phyloP scores from a whole-genome alignment of 148 eudicot species.

The Amaranthus hypochondriacus region DNA sequence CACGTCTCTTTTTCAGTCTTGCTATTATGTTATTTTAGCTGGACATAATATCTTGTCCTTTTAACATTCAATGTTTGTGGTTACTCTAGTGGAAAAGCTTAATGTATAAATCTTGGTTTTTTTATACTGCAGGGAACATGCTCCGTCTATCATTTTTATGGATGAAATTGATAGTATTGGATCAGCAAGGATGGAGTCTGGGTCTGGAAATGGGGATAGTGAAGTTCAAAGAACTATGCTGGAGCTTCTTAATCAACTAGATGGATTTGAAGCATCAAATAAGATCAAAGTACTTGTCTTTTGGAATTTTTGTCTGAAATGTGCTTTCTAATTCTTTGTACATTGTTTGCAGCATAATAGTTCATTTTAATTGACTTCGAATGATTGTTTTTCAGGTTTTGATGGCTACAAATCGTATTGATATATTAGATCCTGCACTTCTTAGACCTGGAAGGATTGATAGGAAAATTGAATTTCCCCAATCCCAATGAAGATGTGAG shows the following conservation, averaged over 20 bases:
- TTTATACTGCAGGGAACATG: slow-evolving; percentile 52
- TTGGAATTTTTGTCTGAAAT: neutral
- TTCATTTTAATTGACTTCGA: neutral
- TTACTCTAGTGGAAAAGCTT: neutral
- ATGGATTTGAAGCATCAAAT: slow-evolving; percentile 72
- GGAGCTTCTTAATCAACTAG: slow-evolving; percentile 72
- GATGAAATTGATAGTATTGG: slow-evolving; percentile 78
- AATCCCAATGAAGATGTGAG: slow-evolving; percentile 68
- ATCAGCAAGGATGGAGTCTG: slow-evolving; percentile 72
- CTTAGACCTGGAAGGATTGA: slow-evolving; percentile 80
- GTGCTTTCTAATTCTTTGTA: neutral
- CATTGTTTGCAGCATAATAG: slow-evolving; percentile 1
- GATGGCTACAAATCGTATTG: slow-evolving; percentile 73
- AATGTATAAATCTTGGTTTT: slow-evolving; percentile 5
- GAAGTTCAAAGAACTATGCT: slow-evolving; percentile 79
- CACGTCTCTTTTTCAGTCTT: neutral
- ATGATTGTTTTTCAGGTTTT: slow-evolving; percentile 34
- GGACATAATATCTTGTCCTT: neutral
- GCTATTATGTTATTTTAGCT: neutral
- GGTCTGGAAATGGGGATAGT: slow-evolving; percentile 73
- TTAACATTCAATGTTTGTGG: neutral
- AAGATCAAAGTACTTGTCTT: slow-evolving; percentile 47
- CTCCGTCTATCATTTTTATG: slow-evolving; percentile 70
- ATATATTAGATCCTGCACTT: slow-evolving; percentile 68
- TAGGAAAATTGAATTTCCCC: slow-evolving; percentile 71